Conservation (phyloP, 2,329 filamentous ascomycete genomes). For the Aspergillus udagawae region DNA sequence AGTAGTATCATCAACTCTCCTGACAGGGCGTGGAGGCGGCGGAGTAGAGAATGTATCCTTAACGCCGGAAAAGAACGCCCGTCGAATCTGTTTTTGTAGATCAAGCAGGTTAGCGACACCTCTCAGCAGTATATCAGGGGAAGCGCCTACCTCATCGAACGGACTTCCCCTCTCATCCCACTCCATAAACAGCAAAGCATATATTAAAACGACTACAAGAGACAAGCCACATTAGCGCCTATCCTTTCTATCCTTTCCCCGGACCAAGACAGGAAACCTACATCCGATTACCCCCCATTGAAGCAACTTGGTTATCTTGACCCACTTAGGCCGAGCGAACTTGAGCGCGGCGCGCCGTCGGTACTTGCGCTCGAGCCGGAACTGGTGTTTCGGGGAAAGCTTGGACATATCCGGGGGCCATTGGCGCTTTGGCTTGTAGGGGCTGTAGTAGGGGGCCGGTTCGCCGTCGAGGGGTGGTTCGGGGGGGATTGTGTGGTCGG, state of each 20-base stretch:
- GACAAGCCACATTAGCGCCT: conserved; percentile 2
- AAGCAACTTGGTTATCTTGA: conserved; percentile 53
- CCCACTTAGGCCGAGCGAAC: conserved; percentile 56
- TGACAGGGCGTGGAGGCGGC: conserved; percentile 24
- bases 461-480: conserved; percentile 5
- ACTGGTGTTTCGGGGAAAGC: conserved; percentile 62
- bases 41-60: conserved; percentile 31
- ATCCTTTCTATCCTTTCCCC: not conserved
- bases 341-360: conserved; percentile 58
- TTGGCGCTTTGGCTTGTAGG: conserved; percentile 56
- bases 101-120: conserved; percentile 3
- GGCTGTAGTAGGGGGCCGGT: conserved; percentile 47
- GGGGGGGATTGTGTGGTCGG: conserved; percentile 5
- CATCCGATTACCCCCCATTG: conserved; percentile 54
- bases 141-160: conserved; percentile 37
- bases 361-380: conserved; percentile 64
- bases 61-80: conserved; percentile 29
- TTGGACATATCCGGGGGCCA: conserved; percentile 64
- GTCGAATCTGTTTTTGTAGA: conserved; percentile 25
- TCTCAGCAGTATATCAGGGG: not conserved
- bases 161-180: conserved; percentile 41
- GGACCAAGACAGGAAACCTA: conserved; percentile 29
- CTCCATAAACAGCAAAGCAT: conserved; percentile 43
- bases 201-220: conserved; percentile 37
- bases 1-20: conserved; percentile 14